Conservation (phyloP, 441 rosid genomes). For the Jatropha multifida region DNA sequence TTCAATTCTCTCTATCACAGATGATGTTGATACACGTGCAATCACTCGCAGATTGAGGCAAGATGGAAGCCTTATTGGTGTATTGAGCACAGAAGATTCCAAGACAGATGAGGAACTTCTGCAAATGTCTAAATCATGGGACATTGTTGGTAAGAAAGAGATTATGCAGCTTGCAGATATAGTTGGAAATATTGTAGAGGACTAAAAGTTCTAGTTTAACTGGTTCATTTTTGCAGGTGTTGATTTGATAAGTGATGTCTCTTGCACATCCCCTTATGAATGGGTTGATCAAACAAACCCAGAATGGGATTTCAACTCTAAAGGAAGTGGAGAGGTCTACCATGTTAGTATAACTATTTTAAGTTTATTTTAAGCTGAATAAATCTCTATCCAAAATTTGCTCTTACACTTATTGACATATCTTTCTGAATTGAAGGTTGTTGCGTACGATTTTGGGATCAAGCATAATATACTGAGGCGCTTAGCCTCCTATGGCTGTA, state of each 20-base stretch:
- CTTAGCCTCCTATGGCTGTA: conserved; percentile 81
- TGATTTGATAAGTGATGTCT: conserved; percentile 84
- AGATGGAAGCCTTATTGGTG: conserved; percentile 92
- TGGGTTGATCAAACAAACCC: conserved; percentile 69
- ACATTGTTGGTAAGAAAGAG: conserved; percentile 62
- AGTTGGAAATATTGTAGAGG: background rate
- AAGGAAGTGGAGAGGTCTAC: conserved; percentile 43
- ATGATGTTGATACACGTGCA: conserved; percentile 94
- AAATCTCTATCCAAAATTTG: conserved; percentile 14
- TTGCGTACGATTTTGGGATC: conserved; percentile 91
- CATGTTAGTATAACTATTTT: conserved; percentile 45
- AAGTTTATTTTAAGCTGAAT: conserved; percentile 12
- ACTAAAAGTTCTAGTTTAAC: conserved; percentile 3
- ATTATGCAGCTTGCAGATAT: background rate
- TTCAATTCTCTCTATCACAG: conserved; percentile 34
- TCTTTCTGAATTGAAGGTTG: conserved; percentile 47
- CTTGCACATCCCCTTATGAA: conserved; percentile 71
- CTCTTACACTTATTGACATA: conserved; percentile 20
- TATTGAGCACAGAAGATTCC: conserved; percentile 73
- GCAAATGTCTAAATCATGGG: conserved; percentile 82
- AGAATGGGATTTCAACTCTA: conserved; percentile 73
- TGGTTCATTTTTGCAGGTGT: conserved; percentile 48
- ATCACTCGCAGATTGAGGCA: conserved; percentile 88
- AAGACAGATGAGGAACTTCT: conserved; percentile 75
- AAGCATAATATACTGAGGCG: conserved; percentile 90